phyloP scores from a whole-genome alignment of 768 basidiomycete species.

The Boletus patriciae region DNA sequence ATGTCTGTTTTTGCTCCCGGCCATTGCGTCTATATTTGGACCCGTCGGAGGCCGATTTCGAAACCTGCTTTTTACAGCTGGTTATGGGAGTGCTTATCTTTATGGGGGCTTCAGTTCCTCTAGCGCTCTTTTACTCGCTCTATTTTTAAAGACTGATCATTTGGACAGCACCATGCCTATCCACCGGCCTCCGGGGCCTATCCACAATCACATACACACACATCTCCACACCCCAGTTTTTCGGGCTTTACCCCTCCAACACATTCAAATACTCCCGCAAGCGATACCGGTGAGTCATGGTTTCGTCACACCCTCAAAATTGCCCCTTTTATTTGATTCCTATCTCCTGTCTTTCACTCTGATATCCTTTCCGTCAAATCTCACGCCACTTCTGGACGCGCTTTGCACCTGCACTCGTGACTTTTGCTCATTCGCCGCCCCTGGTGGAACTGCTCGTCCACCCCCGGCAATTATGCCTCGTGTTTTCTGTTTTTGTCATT shows the following conservation, averaged over 20 bases:
- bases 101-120: background rate
- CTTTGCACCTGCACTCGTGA: background rate
- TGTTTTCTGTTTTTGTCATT: background rate
- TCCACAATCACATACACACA: conserved; percentile 9
- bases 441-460: background rate
- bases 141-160: background rate
- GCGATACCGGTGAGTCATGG: conserved; percentile 27
- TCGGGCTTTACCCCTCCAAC: conserved; percentile 25
- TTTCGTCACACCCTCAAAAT: background rate
- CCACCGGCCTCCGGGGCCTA: background rate
- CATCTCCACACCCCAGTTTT: conserved; percentile 23
- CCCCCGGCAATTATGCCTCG: background rate
- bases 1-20: background rate
- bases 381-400: background rate
- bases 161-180: conserved; percentile 18
- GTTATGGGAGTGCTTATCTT: background rate
- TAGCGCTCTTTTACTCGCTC: background rate
- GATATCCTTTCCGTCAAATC: background rate
- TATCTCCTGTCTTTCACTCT: background rate
- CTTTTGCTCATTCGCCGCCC: background rate
- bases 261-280: conserved; percentile 27
- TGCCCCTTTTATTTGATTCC: background rate
- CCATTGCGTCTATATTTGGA: background rate
- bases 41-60: background rate
- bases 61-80: background rate